Evolutionary conservation across 768 basidiomycete species (phyloP).

Genomic region (Pulveroboletus sp.): DNA sequence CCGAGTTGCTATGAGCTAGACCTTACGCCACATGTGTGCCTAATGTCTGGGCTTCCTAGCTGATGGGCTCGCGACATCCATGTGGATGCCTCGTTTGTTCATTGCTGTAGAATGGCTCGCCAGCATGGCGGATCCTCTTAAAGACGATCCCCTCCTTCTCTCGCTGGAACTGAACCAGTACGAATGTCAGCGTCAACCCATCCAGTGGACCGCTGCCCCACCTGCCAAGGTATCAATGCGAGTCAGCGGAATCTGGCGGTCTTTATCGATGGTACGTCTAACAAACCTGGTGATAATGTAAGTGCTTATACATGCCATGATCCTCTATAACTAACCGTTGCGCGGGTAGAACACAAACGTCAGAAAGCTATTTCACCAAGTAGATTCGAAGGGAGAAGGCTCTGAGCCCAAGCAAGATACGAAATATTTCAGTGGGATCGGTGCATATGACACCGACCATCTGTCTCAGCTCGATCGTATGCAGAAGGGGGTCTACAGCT

Average conservation of each 20-base stretch:
- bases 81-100: neutral
- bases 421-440: neutral
- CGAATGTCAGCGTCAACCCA: neutral
- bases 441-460: neutral
- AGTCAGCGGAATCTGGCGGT: neutral
- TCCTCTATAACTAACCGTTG: neutral
- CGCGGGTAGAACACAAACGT: neutral
- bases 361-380: neutral
- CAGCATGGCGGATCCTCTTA: neutral
- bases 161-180: neutral
- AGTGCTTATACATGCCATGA: neutral
- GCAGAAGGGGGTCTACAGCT: neutral
- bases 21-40: too few relatives aligned
- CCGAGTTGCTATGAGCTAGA: too few relatives aligned
- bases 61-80: neutral
- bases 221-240: neutral
- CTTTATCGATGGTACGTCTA: neutral
- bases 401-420: neutral
- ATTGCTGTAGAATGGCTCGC: neutral
- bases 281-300: neutral
- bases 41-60: too few relatives aligned
- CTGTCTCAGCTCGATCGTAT: neutral
- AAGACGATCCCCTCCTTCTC: neutral
- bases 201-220: neutral
- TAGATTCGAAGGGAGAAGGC: neutral